Base-by-base conservation (phyloP, 257 asterid species). In the Ophiorrhiza pumila region DNA sequence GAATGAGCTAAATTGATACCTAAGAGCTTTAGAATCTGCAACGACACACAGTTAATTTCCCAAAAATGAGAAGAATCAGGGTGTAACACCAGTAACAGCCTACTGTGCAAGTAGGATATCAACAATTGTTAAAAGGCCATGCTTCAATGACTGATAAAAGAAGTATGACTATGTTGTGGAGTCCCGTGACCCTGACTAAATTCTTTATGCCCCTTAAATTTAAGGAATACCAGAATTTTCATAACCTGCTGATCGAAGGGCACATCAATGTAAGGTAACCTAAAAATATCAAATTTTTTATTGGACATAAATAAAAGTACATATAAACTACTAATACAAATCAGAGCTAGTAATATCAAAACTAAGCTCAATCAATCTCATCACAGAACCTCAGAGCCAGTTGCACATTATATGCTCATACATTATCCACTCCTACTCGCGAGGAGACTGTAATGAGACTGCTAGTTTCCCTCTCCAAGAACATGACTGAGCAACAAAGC, bases 391-490 rank as follows among this genome's bases (percentile, higher is more conserved):
- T 60, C 56, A 52, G 61, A 62, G 66, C 65, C 56, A 50, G 63
- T 42, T 65, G 67, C 32, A 53, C 63, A 82, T 65, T 77, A 79
- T 78, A 81, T 75, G 76, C 66, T 50, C 82, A 74, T 39, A 75
- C 83, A 75, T 71, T 78, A 60, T 74, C 56, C 57, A 65, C 52
- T 43, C 68, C 42, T 71, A 35, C 73, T 75, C 79, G 5, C 23
- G 53, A 69, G 27, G 69, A 23, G 52, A 69, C 39, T 13, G 13
- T n/a, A 39, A 53, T 35, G 65, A 69, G 35, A 41, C 47, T 0
- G 13, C 20, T 18, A 2, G 15, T 47, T 68, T 60, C 32, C 60
- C 23, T 32, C 72, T 49, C 62, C 73, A 50, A 52, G 49, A 69
- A 39, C 74, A 71, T 6, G 74, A 56, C 66, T 56, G 56, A 71